phyloP scores from a whole-genome alignment of 2,329 filamentous ascomycete species.

The Elsinoe batatas region DNA sequence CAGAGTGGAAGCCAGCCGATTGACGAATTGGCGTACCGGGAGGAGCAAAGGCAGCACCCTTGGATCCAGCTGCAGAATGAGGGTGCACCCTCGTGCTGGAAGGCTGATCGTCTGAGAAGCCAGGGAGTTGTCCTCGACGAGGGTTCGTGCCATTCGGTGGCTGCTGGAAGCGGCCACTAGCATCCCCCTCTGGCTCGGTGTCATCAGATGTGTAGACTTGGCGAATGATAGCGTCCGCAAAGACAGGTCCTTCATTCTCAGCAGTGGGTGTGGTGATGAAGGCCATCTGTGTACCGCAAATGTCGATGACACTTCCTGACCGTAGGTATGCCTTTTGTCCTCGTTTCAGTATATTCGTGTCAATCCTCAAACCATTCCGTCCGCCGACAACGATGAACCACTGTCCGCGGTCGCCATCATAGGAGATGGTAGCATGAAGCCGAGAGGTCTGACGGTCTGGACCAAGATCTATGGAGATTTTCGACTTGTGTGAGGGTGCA shows the following conservation, averaged over 20 bases:
- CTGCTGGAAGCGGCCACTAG: slow-evolving; percentile 20
- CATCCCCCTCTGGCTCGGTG: slow-evolving; percentile 27
- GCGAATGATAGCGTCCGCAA: slow-evolving; percentile 33
- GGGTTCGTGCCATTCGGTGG: slow-evolving; percentile 21
- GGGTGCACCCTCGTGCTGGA: slow-evolving; percentile 25
- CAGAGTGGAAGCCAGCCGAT: slow-evolving; percentile 16
- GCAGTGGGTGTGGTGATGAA: slow-evolving; percentile 79
- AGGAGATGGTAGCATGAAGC: slow-evolving; percentile 41
- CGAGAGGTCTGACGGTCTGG: slow-evolving; percentile 42
- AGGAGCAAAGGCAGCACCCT: slow-evolving; percentile 25
- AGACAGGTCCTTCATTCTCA: slow-evolving; percentile 60
- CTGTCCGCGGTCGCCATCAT: slow-evolving; percentile 38
- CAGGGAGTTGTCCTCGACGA: slow-evolving; percentile 14
- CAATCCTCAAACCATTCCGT: slow-evolving; percentile 80
- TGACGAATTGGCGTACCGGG: slow-evolving; percentile 29
- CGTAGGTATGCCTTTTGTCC: slow-evolving; percentile 57
- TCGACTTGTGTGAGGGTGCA: slow-evolving; percentile 27
- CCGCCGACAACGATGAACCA: slow-evolving; percentile 87
- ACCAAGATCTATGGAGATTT: slow-evolving; percentile 73
- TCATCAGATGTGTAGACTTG: slow-evolving; percentile 33
- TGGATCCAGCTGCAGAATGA: slow-evolving; percentile 26
- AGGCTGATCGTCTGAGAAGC: slow-evolving; percentile 17
- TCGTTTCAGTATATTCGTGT: slow-evolving; percentile 61
- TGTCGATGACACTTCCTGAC: slow-evolving; percentile 85
- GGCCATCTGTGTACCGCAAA: slow-evolving; percentile 94